Evolutionary conservation across 2,329 filamentous ascomycete species (phyloP), one percentile per base, ranked within the genome.

Genomic region (Cladophialophora bantiana): DNA sequence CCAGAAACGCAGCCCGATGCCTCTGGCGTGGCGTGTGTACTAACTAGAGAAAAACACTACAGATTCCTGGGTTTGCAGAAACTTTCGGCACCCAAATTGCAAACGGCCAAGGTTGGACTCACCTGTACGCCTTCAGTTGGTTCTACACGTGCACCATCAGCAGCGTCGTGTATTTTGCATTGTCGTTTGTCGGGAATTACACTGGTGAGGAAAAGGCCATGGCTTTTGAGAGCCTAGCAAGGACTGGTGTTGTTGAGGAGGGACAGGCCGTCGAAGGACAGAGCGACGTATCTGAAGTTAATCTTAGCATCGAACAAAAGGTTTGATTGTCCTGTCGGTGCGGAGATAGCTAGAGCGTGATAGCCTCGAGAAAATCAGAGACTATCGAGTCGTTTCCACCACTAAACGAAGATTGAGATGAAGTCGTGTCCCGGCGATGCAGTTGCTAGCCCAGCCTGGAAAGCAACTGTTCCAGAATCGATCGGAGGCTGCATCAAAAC

Each of bases 61-160:
- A 45, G 40, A 58, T 67, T 48, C 66, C 66, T 1, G 66, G 66
- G n/a, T 68, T 68, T 34, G 66, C 66, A 7, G 20, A 53, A 42
- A 54, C 42, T 4, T 68, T 68, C 56, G 59, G 59, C 31, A 20
- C 48, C 32, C 48, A 64, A 9, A 34, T 61, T 52, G 36, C 36
- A 13, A 42, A 40, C 26, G 56, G 61, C 15, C 26, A 15, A 13
- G 63, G 55, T 15, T 66, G 63, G 67, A 61, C 38, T 6, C 62
- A 64, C 35, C 42, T 68, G n/a, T 68, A 68, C 32, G 58, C 36
- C 7, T 58, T 66, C 20, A 56, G 67, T 32, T 68, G 67, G 67
- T 50, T 68, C 31, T 64, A 52, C 40, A 59, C 38, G 18, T 68
- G 64, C 52, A 69, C 60, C 2, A 35, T 66, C 64, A 69, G 64